Evolutionary conservation across 2,329 filamentous ascomycete species (phyloP).

Genomic region (Plectosphaerella sp.): DNA sequence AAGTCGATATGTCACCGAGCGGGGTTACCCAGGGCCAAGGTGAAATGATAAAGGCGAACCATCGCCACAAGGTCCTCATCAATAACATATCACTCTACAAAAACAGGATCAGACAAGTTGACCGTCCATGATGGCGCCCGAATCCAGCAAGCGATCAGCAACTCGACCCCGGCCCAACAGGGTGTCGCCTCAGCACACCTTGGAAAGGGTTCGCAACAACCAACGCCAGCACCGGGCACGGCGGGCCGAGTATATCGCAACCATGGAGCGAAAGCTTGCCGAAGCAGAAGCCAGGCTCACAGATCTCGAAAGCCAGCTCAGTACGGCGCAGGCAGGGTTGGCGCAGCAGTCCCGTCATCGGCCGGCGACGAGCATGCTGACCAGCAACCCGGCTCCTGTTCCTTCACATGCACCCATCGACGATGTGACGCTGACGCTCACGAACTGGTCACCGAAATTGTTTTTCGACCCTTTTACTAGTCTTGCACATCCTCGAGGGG

Average conservation of each 20-base stretch:
- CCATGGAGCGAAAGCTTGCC: constrained; percentile 23
- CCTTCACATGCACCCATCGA: neutral
- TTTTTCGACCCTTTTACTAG: neutral
- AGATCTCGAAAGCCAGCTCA: neutral
- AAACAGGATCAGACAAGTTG: neutral
- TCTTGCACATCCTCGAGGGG: neutral
- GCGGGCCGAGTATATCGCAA: constrained; percentile 31
- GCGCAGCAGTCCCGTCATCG: neutral
- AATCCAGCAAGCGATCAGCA: neutral
- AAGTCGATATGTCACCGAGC: constrained; percentile 4
- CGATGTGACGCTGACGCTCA: neutral
- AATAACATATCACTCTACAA: neutral
- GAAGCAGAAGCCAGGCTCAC: neutral
- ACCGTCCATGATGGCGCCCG: neutral
- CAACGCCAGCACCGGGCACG: constrained; percentile 44
- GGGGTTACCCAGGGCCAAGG: neutral
- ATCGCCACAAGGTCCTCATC: neutral
- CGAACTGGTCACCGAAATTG: neutral
- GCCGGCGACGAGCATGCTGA: neutral
- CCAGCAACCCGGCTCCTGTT: neutral
- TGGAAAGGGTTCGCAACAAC: constrained; percentile 41
- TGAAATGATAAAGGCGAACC: too few relatives aligned
- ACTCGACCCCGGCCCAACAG: neutral
- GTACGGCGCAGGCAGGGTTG: neutral
- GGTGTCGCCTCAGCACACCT: constrained; percentile 19